Evolutionary conservation across 768 basidiomycete genomes (phyloP).

Genomic region (Leucosporidium creatinivorum): DNA sequence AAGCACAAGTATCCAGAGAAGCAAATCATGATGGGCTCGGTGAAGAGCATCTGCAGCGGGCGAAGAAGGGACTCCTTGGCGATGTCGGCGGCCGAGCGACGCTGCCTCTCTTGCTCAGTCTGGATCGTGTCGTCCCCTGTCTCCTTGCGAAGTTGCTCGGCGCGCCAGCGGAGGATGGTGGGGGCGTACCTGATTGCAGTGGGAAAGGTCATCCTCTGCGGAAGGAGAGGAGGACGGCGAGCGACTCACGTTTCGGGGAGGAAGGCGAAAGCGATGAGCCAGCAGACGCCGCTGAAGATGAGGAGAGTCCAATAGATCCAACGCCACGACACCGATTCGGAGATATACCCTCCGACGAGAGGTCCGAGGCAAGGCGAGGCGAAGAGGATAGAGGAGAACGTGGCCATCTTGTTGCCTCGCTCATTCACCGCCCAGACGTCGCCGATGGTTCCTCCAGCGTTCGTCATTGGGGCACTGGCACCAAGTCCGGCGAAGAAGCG

Average conservation of each 20-base stretch:
- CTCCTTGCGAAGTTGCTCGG: slow-evolving; percentile 49
- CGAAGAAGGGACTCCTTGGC: slow-evolving; percentile 36
- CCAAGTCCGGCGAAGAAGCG: slow-evolving; percentile 40
- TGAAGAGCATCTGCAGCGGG: slow-evolving; percentile 27
- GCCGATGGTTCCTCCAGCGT: slow-evolving; percentile 36
- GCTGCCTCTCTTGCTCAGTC: slow-evolving; percentile 33
- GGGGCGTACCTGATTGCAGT: slow-evolving; percentile 52
- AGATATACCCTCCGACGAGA: slow-evolving; percentile 32
- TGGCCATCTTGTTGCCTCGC: slow-evolving; percentile 40
- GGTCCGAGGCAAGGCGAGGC: slow-evolving; percentile 27
- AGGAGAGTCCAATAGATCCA: slow-evolving; percentile 31
- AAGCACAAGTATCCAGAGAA: slow-evolving; percentile 34
- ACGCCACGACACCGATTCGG: slow-evolving; percentile 33
- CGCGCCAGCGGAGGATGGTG: slow-evolving; percentile 51
- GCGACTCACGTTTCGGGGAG: slow-evolving; percentile 35
- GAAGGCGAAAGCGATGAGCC: slow-evolving; percentile 32
- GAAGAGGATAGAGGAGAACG: slow-evolving; percentile 39
- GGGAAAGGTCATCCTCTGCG: background rate
- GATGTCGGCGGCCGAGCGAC: slow-evolving; percentile 29
- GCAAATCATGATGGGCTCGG: slow-evolving; percentile 7
- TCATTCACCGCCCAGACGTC: slow-evolving; percentile 39
- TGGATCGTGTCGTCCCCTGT: slow-evolving; percentile 35
- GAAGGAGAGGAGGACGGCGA: background rate
- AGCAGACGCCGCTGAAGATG: background rate
- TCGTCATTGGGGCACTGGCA: slow-evolving; percentile 38